Evolutionary conservation across 768 basidiomycete genomes (phyloP), one percentile per base, ranked within the genome.

Genomic region (Holtermanniella nyarrowii): DNA sequence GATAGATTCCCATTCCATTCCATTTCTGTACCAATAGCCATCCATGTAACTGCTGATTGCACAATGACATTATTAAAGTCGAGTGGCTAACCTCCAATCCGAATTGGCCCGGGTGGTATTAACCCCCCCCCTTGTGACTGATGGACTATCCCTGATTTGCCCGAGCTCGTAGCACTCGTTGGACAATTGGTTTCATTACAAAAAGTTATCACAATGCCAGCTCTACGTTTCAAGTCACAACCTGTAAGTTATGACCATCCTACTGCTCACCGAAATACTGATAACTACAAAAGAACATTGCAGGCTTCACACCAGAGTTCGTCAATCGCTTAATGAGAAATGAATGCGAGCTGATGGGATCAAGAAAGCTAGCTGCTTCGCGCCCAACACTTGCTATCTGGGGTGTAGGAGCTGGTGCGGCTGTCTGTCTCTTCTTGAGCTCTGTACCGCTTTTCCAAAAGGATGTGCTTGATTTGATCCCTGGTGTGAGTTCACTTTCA

Each of bases 381-480:
- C 49, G 55, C 22, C 46, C 44, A 20, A 46, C 62, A 5, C 49
- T 65, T 14, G 43, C 49, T 13, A 44, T 65, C 42, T 69, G 68
- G 68, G 68, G 65, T 27, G 56, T 54, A 14, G 63, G 56, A 12
- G 60, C 56, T 39, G 68, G 57, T 20, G 51, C 49, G 5, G 63
- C 59, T 41, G 65, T 69, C 7, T 58, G 63, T 16, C 56, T 69
- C 16, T 66, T 66, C 54, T 52, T 66, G 43, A 55, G 55, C 49
- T 57, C 57, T 40, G 61, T 69, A 16, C 68, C 68, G 21, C 50
- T 69, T 23, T 69, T 60, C 61, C 54, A 65, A 54, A 63, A 63
- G 48, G 68, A 69, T 53, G 62, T 69, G 16, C 50, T 69, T 56
- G 61, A 58, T 48, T 63, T 63, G 58, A 56, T 69, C 46, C 68